phyloP scores from a whole-genome alignment of 345 rosid species.

The Erodium maritimum region DNA sequence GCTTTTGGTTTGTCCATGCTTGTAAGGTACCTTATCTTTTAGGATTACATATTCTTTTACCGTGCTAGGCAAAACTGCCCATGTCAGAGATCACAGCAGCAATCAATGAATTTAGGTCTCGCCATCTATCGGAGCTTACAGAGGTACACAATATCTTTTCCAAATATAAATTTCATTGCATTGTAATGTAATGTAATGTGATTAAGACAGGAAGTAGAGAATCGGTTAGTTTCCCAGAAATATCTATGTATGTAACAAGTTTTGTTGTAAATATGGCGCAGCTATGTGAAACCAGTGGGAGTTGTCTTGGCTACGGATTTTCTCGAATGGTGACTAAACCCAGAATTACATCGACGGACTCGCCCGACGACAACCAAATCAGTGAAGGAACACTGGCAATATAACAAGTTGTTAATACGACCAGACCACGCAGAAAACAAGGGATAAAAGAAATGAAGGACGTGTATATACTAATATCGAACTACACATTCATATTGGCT shows the following conservation, averaged over 20 bases:
- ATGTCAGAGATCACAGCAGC: slow-evolving; percentile 77
- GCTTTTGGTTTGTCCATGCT: too few relatives aligned
- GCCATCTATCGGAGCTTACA: slow-evolving; percentile 84
- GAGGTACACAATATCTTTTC: slow-evolving; percentile 38
- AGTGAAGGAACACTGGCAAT: slow-evolving; percentile 67
- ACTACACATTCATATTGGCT: not conserved
- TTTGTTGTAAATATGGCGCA: slow-evolving; percentile 18
- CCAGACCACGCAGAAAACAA: too few relatives aligned
- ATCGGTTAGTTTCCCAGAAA: not conserved
- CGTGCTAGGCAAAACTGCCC: slow-evolving; percentile 79
- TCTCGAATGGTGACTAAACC: slow-evolving; percentile 52
- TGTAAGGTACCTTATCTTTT: too few relatives aligned
- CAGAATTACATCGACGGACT: slow-evolving; percentile 39
- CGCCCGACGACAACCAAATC: slow-evolving; percentile 58
- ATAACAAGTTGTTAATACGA: slow-evolving; percentile 29
- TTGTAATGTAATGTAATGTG: too few relatives aligned
- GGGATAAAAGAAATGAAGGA: too few relatives aligned
- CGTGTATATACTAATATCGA: too few relatives aligned
- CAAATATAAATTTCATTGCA: not conserved
- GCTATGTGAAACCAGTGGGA: slow-evolving; percentile 81
- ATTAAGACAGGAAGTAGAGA: too few relatives aligned
- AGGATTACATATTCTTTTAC: not conserved
- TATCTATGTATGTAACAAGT: not conserved
- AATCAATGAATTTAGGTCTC: slow-evolving; percentile 83
- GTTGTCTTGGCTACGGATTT: slow-evolving; percentile 91